Evolutionary conservation across 2,329 filamentous ascomycete species (phyloP).

Genomic region (Colletotrichum gigasporum): DNA sequence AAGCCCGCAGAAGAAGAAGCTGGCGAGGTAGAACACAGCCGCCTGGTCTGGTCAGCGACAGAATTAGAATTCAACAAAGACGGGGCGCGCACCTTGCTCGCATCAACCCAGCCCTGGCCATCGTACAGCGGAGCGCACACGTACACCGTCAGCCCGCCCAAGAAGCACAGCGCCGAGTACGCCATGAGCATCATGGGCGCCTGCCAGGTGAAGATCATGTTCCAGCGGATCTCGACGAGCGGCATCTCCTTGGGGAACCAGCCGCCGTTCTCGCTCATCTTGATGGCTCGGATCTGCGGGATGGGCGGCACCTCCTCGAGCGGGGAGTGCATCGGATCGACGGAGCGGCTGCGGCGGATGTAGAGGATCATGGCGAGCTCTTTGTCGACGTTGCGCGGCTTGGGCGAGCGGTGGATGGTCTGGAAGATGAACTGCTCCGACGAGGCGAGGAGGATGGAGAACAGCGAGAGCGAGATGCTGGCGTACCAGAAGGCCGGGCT

Average conservation of each 20-base stretch:
- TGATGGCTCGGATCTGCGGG: conserved; percentile 28
- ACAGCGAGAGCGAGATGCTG: conserved; percentile 38
- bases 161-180: conserved; percentile 37
- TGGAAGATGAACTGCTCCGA: conserved; percentile 39
- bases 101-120: conserved; percentile 26
- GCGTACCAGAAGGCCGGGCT: conserved; percentile 36
- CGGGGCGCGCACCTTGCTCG: conserved; percentile 32
- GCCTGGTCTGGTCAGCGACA: conserved; percentile 20
- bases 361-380: conserved; percentile 34
- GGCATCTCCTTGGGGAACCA: conserved; percentile 31
- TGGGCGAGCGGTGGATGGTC: conserved; percentile 32
- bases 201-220: conserved; percentile 42
- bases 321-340: conserved; percentile 19
- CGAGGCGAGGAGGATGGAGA: conserved; percentile 38
- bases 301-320: conserved; percentile 27
- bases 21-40: conserved; percentile 34
- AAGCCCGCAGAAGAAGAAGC: conserved; percentile 31
- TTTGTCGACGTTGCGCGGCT: conserved; percentile 21
- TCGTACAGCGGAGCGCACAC: conserved; percentile 37
- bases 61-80: not conserved
- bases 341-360: conserved; percentile 19
- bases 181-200: conserved; percentile 40
- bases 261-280: conserved; percentile 19
- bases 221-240: conserved; percentile 37
- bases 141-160: conserved; percentile 35